phyloP scores from a whole-genome alignment of 768 basidiomycete genomes.

The Suillus discolor region DNA sequence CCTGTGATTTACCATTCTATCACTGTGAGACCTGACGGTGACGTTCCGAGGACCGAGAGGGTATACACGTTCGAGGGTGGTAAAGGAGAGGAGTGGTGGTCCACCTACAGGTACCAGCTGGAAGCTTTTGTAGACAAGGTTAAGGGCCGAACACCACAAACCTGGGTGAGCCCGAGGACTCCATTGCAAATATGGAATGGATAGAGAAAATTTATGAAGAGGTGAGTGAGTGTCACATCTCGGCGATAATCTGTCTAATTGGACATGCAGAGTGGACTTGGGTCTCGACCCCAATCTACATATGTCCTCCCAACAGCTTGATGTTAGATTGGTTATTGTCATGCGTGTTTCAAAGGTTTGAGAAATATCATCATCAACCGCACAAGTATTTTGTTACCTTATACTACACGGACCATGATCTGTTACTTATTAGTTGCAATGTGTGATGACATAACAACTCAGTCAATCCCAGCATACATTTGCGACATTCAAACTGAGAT shows the following conservation, averaged over 20 bases:
- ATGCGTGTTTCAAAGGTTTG: neutral
- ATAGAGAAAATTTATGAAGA: conserved; percentile 60
- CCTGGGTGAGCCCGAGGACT: conserved; percentile 60
- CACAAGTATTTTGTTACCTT: neutral
- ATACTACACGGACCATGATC: neutral
- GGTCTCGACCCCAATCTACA: conserved; percentile 35
- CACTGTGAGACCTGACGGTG: conserved; percentile 38
- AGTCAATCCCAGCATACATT: neutral
- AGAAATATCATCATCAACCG: neutral
- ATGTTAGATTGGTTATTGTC: neutral
- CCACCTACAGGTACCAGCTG: conserved; percentile 55
- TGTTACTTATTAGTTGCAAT: neutral
- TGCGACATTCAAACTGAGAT: neutral
- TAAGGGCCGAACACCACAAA: conserved; percentile 50
- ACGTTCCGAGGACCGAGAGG: conserved; percentile 42
- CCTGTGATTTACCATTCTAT: conserved; percentile 55
- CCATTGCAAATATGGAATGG: conserved; percentile 55
- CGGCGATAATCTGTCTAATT: conserved; percentile 6
- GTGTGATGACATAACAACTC: neutral
- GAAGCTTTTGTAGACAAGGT: conserved; percentile 67
- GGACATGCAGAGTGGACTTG: conserved; percentile 31
- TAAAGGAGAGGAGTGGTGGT: conserved; percentile 62
- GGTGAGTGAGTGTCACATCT: conserved; percentile 32
- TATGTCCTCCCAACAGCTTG: conserved; percentile 23
- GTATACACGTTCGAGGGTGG: conserved; percentile 40